Evolutionary conservation across 1,139 yeast species (phyloP).

Genomic region (Scheffersomyces titani): DNA sequence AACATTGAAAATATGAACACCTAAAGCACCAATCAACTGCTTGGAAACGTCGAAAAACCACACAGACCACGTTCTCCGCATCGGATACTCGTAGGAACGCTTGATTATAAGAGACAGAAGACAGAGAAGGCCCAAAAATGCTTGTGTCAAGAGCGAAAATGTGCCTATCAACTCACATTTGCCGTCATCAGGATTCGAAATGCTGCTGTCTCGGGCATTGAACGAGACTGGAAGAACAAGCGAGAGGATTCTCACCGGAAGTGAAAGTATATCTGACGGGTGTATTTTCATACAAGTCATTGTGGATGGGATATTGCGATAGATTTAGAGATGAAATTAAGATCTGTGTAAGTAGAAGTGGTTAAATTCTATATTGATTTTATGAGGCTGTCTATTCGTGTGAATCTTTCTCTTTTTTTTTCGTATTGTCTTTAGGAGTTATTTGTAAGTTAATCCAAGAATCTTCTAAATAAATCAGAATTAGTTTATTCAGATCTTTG

Average conservation of each 20-base stretch:
- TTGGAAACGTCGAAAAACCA: slow-evolving; percentile 92
- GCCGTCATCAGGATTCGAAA: slow-evolving; percentile 10
- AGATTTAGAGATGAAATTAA: not conserved
- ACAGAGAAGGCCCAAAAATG: slow-evolving; percentile 71
- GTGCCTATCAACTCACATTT: slow-evolving; percentile 73
- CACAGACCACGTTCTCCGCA: slow-evolving; percentile 78
- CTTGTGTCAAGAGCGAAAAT: slow-evolving; percentile 66
- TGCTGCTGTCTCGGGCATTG: not conserved
- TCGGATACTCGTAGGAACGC: slow-evolving; percentile 75
- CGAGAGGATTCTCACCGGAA: slow-evolving; percentile 10
- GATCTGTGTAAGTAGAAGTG: not conserved
- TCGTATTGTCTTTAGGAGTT: not conserved
- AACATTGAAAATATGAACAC: slow-evolving; percentile 81
- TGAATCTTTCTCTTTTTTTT: not conserved
- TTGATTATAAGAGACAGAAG: slow-evolving; percentile 73
- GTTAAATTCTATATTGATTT: not conserved
- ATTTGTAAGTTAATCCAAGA: not conserved
- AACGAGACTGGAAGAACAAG: slow-evolving; percentile 9
- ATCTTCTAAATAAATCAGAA: not conserved
- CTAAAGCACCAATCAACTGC: slow-evolving; percentile 84
- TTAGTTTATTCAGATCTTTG: not conserved
- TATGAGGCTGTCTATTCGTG: not conserved
- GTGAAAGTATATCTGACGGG: slow-evolving; percentile 6
- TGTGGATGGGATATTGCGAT: not conserved
- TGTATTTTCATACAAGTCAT: slow-evolving; percentile 5